Base-by-base conservation (phyloP, 257 asterid species). In the Solanum medicagineum region DNA sequence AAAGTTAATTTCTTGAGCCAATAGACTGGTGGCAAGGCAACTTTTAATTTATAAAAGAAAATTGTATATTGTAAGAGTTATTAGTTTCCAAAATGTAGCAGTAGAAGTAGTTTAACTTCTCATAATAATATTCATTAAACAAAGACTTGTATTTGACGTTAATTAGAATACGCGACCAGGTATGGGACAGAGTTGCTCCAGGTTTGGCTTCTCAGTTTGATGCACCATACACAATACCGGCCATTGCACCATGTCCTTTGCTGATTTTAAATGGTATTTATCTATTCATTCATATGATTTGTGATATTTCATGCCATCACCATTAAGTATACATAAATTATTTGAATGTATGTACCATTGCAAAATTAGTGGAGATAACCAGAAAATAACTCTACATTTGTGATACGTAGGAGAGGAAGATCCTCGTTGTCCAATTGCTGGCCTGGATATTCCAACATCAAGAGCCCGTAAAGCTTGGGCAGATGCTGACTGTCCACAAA, bases 161-260 rank as follows among this genome's bases (percentile, higher is more conserved):
- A 49, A 75, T 75, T 75, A 49, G 83, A 56, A 62, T 84, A 80
- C 56, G 29, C 73, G 14, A 79, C 65, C 89, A 96, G 99, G 99
- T 94, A 57, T 96, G 99, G 98, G 93, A 93, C 84, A 91, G 97
- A 89, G 95, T 94, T 85, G 97, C 98, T 86, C 98, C 99, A 42
- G 97, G 95, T 86, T 89, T 96, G 89, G 94, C 90, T 56, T 93
- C 98, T 49, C 66, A 12, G 40, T 96, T 95, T 55, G 99, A 96
- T 91, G 86, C 97, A 24, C 96, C 98, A 74, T 80, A 90, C 86
- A 90, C 97, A 6, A 70, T 96, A 40, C 94, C 97, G 8, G 86
- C 82, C 5, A 96, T 95, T 79, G 92, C 96, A 59, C 98, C 94
- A 8, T 96, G 98, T 4, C 99, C 98, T 62, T 93, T 96, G 85